These are phyloP conservation scores for Kwoniella shivajii DNA, from an alignment of 1,284 basidiomycete species.

Conservation along the genomic window DNA sequence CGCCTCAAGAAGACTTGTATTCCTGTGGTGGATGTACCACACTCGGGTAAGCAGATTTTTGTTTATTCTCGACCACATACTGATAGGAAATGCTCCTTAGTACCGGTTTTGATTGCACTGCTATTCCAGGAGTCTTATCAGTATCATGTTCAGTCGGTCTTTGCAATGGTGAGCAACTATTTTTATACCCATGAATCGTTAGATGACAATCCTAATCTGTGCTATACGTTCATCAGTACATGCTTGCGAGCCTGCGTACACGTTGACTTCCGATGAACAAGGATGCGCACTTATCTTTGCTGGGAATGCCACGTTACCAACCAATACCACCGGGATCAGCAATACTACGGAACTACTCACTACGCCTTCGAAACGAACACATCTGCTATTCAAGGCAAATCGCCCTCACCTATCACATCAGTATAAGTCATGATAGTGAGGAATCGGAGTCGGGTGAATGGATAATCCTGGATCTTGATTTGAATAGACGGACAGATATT, in stretches of 20 bases:
- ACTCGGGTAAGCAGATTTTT: conserved; percentile 22
- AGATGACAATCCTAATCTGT: background rate
- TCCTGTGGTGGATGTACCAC: conserved; percentile 36
- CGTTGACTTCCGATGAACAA: conserved; percentile 4
- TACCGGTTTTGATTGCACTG: conserved; percentile 37
- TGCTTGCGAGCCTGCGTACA: conserved; percentile 19
- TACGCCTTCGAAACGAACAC: background rate
- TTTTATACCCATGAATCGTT: background rate
- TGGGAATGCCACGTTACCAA: background rate
- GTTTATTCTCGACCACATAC: background rate
- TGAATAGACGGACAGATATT: too few species aligned
- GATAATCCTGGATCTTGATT: too few species aligned
- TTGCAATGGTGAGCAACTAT: conserved; percentile 25
- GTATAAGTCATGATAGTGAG: too few species aligned
- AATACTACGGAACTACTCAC: background rate
- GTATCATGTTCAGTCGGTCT: conserved; percentile 27
- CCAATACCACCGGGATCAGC: background rate
- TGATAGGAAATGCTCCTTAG: conserved; percentile 1
- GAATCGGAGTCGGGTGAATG: too few species aligned
- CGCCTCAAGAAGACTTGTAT: conserved; percentile 28
- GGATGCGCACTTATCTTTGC: background rate
- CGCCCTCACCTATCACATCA: too few species aligned
- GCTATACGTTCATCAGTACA: conserved; percentile 13
- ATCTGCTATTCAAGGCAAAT: too few species aligned
- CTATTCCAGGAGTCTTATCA: conserved; percentile 26